Conservation (phyloP, 2,329 filamentous ascomycete species). For the Orbilia oligospora region DNA sequence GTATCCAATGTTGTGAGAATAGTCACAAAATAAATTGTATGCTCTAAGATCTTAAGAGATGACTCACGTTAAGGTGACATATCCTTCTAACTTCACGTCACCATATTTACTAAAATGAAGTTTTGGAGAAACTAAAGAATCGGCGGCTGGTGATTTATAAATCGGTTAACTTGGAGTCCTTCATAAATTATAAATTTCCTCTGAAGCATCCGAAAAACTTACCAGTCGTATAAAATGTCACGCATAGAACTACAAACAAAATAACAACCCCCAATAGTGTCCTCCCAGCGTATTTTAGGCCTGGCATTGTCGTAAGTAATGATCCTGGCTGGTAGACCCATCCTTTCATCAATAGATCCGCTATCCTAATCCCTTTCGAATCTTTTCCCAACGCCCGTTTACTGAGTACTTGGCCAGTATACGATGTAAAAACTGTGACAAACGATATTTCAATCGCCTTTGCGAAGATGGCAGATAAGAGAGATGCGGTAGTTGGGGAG, state of each 20-base stretch:
- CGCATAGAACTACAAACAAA: conserved; percentile 48
- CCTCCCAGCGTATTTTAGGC: conserved; percentile 42
- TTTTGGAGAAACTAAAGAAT: conserved; percentile 81
- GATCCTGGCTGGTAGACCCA: conserved; percentile 73
- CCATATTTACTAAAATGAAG: conserved; percentile 73
- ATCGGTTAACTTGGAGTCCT: neutral
- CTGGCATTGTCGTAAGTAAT: conserved; percentile 38
- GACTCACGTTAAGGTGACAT: conserved; percentile 44
- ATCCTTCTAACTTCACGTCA: conserved; percentile 53
- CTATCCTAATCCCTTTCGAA: conserved; percentile 77
- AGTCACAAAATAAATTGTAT: neutral
- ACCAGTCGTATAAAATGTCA: conserved; percentile 58
- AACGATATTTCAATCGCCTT: conserved; percentile 85
- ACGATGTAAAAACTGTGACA: conserved; percentile 81
- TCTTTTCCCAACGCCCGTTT: conserved; percentile 75
- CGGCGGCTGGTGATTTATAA: conserved; percentile 76
- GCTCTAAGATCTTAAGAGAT: neutral
- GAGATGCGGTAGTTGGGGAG: conserved; percentile 72
- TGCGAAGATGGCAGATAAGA: conserved; percentile 78
- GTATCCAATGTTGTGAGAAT: conserved; percentile 10
- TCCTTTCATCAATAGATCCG: conserved; percentile 82
- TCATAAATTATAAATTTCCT: no score
- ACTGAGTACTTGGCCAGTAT: conserved; percentile 81
- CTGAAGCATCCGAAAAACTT: neutral
- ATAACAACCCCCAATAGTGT: conserved; percentile 47